These are phyloP conservation scores for Papiliotrema laurentii DNA, from an alignment of 1,284 basidiomycete genomes.

Conservation along the genomic window DNA sequence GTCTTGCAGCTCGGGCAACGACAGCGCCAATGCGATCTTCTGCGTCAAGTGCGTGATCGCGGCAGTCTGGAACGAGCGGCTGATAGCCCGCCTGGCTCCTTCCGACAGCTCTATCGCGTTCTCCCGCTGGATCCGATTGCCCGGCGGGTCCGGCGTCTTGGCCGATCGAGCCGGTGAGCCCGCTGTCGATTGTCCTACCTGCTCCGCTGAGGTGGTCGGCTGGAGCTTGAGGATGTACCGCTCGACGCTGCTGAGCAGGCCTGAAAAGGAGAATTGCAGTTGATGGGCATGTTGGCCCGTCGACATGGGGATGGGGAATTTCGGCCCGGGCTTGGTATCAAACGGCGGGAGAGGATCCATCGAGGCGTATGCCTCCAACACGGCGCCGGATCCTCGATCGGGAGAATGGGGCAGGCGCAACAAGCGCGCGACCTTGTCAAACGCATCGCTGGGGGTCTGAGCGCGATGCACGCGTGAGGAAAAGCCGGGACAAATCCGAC, in stretches of 20 bases:
- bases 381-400: slow-evolving; percentile 62
- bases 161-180: no score
- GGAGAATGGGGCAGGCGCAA: slow-evolving; percentile 61
- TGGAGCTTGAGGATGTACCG: slow-evolving; percentile 11
- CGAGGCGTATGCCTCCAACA: slow-evolving; percentile 62
- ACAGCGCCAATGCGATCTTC: slow-evolving; percentile 63
- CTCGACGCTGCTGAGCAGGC: slow-evolving; percentile 60
- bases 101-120: slow-evolving; percentile 5
- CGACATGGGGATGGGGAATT: slow-evolving; percentile 56
- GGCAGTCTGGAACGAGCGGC: slow-evolving; percentile 66
- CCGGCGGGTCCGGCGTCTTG: no score
- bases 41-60: slow-evolving; percentile 68
- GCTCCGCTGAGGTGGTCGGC: background rate
- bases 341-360: slow-evolving; percentile 24
- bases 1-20: slow-evolving; percentile 20
- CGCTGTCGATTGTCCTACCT: no score
- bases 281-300: slow-evolving; percentile 1
- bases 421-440: slow-evolving; percentile 72
- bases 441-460: slow-evolving; percentile 54
- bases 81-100: slow-evolving; percentile 49
- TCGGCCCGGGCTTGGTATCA: slow-evolving; percentile 38
- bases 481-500: slow-evolving; percentile 8
- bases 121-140: background rate
- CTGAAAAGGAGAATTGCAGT: slow-evolving; percentile 70
- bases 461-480: background rate